Base-by-base conservation (phyloP, 345 rosid genomes). In the Theobroma cacao region DNA sequence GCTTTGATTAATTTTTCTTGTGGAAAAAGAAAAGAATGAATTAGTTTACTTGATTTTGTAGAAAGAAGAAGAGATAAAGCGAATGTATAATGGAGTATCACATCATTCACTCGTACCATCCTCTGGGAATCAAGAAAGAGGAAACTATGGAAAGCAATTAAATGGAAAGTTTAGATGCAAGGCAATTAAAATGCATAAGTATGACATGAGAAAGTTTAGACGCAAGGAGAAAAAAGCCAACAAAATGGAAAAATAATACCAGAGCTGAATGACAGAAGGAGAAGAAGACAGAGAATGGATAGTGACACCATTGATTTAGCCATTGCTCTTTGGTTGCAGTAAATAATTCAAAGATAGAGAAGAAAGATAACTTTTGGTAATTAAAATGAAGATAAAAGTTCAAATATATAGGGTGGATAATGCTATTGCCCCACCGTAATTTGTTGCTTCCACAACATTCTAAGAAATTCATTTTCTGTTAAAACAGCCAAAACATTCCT, bases 271-370 rank as follows among this genome's bases (percentile, higher is more conserved):
- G 41, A 72, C 15, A 71, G 8, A 31, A 72, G 38, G 61, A 52
- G 59, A 10, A 72, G 55, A 59, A 74, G 30, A 41, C 31, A 34
- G 77, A 74, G 66, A 74, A 74, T 4, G 33, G 77, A 56, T 11
- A 41, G 52, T 7, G 68, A 59, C 14, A 55, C 38, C 40, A 14
- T 6, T 28, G 68, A 59, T 41, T 74, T 74, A 28, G 40, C 68
- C 77, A 74, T 74, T 38, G 77, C 53, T 40, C 7, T 58, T 41
- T 22, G 18, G 12, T 59, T 58, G 63, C 47, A 36, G 34, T 55
- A 34, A 53, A 73, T n/a, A 47, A 12, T 0, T 2, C 14, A 26
- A 53, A 38, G 31, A 38, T 24, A 38, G 71, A 4, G 8, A 68
- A 22, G 52, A 20, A 74, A 56, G n/a, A 56, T 38, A 20, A 17